Percentiles rank a stretch among this genome's conserved stretches.
Conservation (phyloP, 169 alveolate species). For the Plasmodium adleri region DNA sequence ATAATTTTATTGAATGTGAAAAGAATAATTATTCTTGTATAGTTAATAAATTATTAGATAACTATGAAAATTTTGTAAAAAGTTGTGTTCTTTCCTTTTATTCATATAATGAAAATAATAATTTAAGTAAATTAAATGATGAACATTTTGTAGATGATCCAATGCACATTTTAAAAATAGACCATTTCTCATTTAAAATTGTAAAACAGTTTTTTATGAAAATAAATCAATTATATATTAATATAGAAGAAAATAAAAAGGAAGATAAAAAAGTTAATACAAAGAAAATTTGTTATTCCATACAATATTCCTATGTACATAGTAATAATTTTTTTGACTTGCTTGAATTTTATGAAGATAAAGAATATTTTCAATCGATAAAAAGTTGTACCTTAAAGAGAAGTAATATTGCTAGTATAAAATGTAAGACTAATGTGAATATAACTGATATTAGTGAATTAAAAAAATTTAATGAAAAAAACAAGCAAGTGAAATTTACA, state of each 20-base stretch:
- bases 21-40: slow-evolving; percentile 2
- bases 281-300: slow-evolving; percentile 10
- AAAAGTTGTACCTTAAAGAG: slow-evolving; percentile 66
- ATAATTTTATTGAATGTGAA: slow-evolving; percentile 34
- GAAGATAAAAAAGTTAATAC: slow-evolving; percentile 16
- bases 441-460: slow-evolving; percentile 15
- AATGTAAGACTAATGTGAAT: not conserved
- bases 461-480: slow-evolving; percentile 45
- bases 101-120: not conserved
- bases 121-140: slow-evolving; percentile 6
- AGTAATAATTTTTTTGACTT: slow-evolving; percentile 26
- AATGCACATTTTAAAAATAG: slow-evolving; percentile 2
- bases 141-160: not conserved
- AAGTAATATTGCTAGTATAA: slow-evolving; percentile 4
- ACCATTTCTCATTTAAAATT: not conserved
- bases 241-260: slow-evolving; percentile 12
- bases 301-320: slow-evolving; percentile 17
- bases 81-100: slow-evolving; percentile 58
- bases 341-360: slow-evolving; percentile 36
- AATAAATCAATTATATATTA: not conserved
- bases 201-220: not conserved
- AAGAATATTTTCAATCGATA: slow-evolving; percentile 39
- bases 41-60: slow-evolving; percentile 23
- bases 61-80: slow-evolving; percentile 14
- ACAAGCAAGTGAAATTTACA: slow-evolving; percentile 26